Base-by-base conservation (phyloP, 352 stramenopile species). In the Hyaloperonospora arabidopsidis region DNA sequence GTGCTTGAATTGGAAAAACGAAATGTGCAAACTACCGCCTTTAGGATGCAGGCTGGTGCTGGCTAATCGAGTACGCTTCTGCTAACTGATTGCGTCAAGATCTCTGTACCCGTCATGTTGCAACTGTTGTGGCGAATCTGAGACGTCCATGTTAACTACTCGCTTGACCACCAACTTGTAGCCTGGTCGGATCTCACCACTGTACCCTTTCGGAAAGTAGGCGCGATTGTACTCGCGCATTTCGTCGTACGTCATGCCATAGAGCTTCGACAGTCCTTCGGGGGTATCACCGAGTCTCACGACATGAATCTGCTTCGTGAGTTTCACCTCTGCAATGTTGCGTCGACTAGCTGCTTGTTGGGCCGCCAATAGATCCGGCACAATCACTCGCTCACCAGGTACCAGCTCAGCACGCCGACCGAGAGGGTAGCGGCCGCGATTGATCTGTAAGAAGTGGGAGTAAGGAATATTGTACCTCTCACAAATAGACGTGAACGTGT, bases 121-220 rank as follows among this genome's bases (percentile, higher is more conserved):
- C 23, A 47, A 49, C 25, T 52, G 32, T 8, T 25, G 50, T 5
- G 41, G 50, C 10, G 46, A 59, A 1, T 53, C 34, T 5, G 50
- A 50, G 49, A 22, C 41, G 17, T 54, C 45, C 0, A 23, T 45
- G n/a, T 61, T 46, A 12, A 49, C 32, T 35, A 67, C 56, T 13
- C 78, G 75, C 62, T 88, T 90, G 32, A 93, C 83, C 15, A 93
- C 83, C 29, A 93, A 62, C 58, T 91, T 93, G 67, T 85, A 84
- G 32, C 75, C 80, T 12, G 71, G 68, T 3, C 65, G 74, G 54
- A 93, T 91, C 59, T 89, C 75, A 34, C 83, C 83, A 10, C 79
- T 77, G 61, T 86, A 93, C 48, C 83, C 83, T 58, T 90, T 91
- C 17, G 83, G 83, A 55, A 93, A 93, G 63, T 90, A 93, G 18